Conservation (phyloP, 2,329 filamentous ascomycete genomes). For the Fusarium sp. region DNA sequence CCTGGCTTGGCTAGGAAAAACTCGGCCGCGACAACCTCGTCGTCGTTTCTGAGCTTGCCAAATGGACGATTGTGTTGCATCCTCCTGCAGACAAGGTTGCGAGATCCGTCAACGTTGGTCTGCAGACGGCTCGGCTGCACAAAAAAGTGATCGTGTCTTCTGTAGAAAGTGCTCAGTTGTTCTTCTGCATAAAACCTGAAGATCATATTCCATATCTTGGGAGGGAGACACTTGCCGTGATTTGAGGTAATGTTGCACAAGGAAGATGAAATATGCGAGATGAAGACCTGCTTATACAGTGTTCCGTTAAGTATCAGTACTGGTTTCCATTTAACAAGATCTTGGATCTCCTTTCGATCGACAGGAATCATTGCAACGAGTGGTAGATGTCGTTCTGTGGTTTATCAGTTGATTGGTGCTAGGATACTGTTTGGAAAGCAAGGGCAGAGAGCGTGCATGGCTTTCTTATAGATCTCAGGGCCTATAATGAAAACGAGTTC, state of each 20-base stretch:
- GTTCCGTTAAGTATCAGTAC: neutral
- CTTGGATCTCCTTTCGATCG: neutral
- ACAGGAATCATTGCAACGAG: neutral
- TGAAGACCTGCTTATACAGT: neutral
- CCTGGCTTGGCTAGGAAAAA: neutral
- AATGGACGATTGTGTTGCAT: neutral
- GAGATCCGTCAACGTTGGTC: rapidly evolving
- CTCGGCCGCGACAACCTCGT: rapidly evolving
- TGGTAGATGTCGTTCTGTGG: too few species aligned
- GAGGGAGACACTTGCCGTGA: neutral
- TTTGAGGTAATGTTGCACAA: neutral
- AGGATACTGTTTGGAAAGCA: too few species aligned
- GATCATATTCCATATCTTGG: slow-evolving; percentile 7
- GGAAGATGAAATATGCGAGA: neutral
- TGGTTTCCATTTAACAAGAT: neutral
- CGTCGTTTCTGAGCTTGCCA: rapidly evolving
- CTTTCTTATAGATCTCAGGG: too few species aligned
- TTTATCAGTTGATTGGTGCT: too few species aligned
- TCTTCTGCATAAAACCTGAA: neutral
- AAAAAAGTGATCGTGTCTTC: neutral
- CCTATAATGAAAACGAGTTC: too few species aligned
- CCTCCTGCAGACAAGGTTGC: neutral
- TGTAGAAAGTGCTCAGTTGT: too few species aligned
- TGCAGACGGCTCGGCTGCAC: neutral
- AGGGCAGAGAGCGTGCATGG: too few species aligned